Base-by-base conservation (phyloP, 352 stramenopile genomes). In the Phytophthora pisi region DNA sequence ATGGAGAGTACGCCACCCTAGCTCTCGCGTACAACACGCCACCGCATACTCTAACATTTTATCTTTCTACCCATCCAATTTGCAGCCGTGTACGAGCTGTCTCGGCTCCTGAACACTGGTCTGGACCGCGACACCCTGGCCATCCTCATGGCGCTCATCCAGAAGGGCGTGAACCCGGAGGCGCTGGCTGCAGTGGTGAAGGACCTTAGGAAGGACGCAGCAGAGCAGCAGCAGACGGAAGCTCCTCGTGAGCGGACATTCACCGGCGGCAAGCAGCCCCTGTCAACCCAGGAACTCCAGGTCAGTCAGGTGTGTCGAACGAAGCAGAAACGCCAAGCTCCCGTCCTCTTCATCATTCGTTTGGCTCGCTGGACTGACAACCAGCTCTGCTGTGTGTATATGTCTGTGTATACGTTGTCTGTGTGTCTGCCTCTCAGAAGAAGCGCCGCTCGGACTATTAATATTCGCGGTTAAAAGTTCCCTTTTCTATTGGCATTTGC, bases 81-180 rank as follows among this genome's bases (percentile, higher is more conserved):
- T 51, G 26, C 61, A 95, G 90, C 90, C 9, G 79, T 97, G 57
- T 95, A 96, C 59, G 92, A 97, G 77, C 85, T 97, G 23, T 97
- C 90, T 40, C 88, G 79, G 16, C 78, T 97, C 64, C 79, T 97
- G 34, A 96, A 97, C 71, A 97, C 92, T 23, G 92, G 92, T 0
- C 74, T 97, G 36, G 90, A 97, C 64, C 86, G 86, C 47, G 88
- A 97, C 69, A 96, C 89, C 26, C 75, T 97, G 45, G 79, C 76
- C 58, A 95, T 97, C 66, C 75, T 97, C 61, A 84, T 97, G 68
- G 78, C 87, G 50, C 79, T 97, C 23, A 78, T 96, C 52, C 86
- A 97, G 67, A 93, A 92, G 56, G 92, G 92, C 60, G 91, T 97
- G 24, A 96, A 97, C 74, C 92, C 92, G 0, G 92, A 97, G 59